Conservation (phyloP, 805 yeast species). For the Schwanniomyces polymorphus region DNA sequence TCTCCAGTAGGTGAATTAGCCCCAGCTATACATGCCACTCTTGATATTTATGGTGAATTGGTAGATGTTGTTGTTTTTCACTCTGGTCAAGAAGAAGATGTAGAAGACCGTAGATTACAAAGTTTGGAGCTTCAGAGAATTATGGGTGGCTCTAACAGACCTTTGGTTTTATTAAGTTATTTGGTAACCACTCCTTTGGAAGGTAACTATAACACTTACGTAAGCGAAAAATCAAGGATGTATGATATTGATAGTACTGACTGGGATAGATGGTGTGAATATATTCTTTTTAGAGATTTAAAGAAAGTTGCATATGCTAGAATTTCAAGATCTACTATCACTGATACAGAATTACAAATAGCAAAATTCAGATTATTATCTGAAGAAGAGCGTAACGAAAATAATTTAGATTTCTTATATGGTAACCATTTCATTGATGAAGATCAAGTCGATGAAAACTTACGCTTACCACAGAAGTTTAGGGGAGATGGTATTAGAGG, state of each 20-base stretch:
- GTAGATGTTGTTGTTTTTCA: slow-evolving; percentile 97
- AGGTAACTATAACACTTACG: slow-evolving; percentile 92
- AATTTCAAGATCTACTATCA: slow-evolving; percentile 86
- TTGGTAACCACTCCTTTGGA: slow-evolving; percentile 83
- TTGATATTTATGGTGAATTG: slow-evolving; percentile 82
- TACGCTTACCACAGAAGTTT: slow-evolving; percentile 77
- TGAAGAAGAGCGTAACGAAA: slow-evolving; percentile 30
- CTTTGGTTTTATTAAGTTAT: slow-evolving; percentile 85
- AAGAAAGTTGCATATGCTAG: slow-evolving; percentile 92
- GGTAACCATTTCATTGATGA: slow-evolving; percentile 60
- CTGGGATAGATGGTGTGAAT: slow-evolving; percentile 99
- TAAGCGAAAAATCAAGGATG: slow-evolving; percentile 81
- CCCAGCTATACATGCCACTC: slow-evolving; percentile 95
- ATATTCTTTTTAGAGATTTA: slow-evolving; percentile 83
- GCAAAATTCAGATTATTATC: slow-evolving; percentile 78
- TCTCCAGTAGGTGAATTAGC: slow-evolving; percentile 98
- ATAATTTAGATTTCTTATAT: slow-evolving; percentile 43
- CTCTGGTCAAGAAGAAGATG: slow-evolving; percentile 97
- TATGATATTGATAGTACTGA: slow-evolving; percentile 90
- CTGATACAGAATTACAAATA: slow-evolving; percentile 95
- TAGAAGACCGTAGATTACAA: slow-evolving; percentile 87
- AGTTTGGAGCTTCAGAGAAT: slow-evolving; percentile 70
- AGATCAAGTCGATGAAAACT: slow-evolving; percentile 53
- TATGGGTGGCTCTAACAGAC: slow-evolving; percentile 81
- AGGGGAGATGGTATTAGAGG: slow-evolving; percentile 92